Evolutionary conservation across 208 protist species (phyloP).

Genomic region (Tritrichomonas musculus): DNA sequence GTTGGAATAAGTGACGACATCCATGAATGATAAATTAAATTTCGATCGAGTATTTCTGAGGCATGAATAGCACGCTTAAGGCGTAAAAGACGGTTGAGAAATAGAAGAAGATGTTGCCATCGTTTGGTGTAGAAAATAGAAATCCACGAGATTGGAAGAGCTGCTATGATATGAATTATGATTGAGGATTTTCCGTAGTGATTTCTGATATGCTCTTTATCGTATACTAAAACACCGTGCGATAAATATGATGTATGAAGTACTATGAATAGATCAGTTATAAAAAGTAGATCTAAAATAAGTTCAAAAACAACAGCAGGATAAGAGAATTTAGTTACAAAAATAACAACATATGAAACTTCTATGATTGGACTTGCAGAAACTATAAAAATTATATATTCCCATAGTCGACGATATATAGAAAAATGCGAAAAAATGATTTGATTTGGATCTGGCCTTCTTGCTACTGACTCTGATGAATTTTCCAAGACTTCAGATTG

Average conservation of each 20-base stretch:
- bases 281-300: background rate
- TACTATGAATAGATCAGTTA: background rate
- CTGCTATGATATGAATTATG: background rate
- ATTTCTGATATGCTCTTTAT: background rate
- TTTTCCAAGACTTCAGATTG: no score
- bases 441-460: no score
- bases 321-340: no score
- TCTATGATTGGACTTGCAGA: background rate
- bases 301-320: background rate
- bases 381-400: slow-evolving; percentile 26
- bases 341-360: no score
- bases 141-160: background rate
- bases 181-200: background rate
- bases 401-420: background rate
- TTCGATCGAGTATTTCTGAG: background rate
- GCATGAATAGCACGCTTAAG: background rate
- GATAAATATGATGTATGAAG: background rate
- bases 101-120: background rate
- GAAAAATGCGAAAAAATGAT: background rate
- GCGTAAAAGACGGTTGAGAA: background rate
- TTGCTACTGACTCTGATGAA: no score
- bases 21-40: background rate
- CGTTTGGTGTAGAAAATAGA: background rate
- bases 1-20: background rate
- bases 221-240: background rate